These are phyloP conservation scores for Pseudogymnoascus sp. DNA, from an alignment of 2,329 filamentous ascomycete genomes.

Conservation along the genomic window DNA sequence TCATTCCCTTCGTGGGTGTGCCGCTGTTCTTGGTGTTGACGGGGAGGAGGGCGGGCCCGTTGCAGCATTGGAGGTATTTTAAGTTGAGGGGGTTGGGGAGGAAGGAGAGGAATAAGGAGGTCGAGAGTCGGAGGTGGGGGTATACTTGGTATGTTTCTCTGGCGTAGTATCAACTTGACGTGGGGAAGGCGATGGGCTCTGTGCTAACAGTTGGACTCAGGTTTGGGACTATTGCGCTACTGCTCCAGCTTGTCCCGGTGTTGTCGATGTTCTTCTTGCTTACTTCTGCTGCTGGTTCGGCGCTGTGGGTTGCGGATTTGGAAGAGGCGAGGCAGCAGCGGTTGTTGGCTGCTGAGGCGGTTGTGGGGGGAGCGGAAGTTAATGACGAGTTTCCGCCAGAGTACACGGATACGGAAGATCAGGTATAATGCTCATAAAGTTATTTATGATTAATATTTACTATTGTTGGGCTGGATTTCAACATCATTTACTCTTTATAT, in stretches of 20 bases:
- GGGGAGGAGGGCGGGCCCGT: slow-evolving; percentile 76
- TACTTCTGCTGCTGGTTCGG: slow-evolving; percentile 76
- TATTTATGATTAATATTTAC: slow-evolving; percentile 1
- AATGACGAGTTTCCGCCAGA: slow-evolving; percentile 5
- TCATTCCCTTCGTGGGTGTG: slow-evolving; percentile 75
- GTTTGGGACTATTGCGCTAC: slow-evolving; percentile 78
- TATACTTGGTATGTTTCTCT: slow-evolving; percentile 62
- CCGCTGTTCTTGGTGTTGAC: slow-evolving; percentile 83
- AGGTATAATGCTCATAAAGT: background rate
- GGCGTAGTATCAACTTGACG: background rate
- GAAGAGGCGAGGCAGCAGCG: slow-evolving; percentile 42
- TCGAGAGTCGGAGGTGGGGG: slow-evolving; percentile 62
- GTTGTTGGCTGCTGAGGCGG: background rate
- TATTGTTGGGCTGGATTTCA: background rate
- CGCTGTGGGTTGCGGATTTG: slow-evolving; percentile 74
- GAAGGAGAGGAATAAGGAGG: slow-evolving; percentile 63
- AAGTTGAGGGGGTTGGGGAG: slow-evolving; percentile 67
- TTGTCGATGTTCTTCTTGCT: slow-evolving; percentile 92
- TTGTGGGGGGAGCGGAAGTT: background rate
- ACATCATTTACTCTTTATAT: background rate
- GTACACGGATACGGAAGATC: slow-evolving; percentile 2
- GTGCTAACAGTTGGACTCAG: slow-evolving; percentile 26
- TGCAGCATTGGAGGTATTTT: slow-evolving; percentile 89
- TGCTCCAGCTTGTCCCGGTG: slow-evolving; percentile 79
- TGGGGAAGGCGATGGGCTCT: background rate